A percentile compares a stretch with the other conserved stretches of the same genome.
phyloP scores from a whole-genome alignment of 2,329 filamentous ascomycete species.

The Ophiostoma piceae region DNA sequence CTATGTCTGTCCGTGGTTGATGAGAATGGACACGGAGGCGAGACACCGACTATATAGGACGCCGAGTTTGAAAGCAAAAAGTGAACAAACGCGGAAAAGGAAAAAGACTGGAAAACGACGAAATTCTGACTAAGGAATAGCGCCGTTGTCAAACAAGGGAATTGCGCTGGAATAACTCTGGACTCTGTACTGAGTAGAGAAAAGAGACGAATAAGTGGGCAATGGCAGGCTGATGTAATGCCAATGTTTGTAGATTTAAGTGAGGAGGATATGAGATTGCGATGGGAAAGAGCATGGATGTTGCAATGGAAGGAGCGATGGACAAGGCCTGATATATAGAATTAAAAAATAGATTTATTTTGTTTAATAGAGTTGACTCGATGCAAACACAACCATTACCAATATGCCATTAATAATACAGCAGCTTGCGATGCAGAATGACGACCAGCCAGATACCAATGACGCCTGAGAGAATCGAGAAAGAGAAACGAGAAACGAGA shows the following conservation, averaged over 20 bases:
- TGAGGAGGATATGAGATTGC: not conserved
- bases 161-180: too few relatives aligned
- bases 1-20: not conserved
- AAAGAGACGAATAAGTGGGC: not conserved
- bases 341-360: not conserved
- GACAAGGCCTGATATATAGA: slow-evolving; percentile 1
- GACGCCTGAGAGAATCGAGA: slow-evolving; percentile 7
- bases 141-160: not conserved
- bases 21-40: not conserved
- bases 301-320: not conserved
- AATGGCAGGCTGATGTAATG: slow-evolving; percentile 1
- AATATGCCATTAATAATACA: not conserved
- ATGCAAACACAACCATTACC: not conserved
- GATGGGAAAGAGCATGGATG: not conserved
- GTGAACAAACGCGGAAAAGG: not conserved
- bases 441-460: not conserved
- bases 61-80: not conserved
- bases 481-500: not conserved
- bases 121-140: not conserved
- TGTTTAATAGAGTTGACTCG: not conserved
- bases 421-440: not conserved
- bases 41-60: not conserved
- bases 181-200: not conserved
- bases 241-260: not conserved
- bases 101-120: not conserved